phyloP scores from a whole-genome alignment of 176 grass and related monocot species.

The Oryza brachyantha region DNA sequence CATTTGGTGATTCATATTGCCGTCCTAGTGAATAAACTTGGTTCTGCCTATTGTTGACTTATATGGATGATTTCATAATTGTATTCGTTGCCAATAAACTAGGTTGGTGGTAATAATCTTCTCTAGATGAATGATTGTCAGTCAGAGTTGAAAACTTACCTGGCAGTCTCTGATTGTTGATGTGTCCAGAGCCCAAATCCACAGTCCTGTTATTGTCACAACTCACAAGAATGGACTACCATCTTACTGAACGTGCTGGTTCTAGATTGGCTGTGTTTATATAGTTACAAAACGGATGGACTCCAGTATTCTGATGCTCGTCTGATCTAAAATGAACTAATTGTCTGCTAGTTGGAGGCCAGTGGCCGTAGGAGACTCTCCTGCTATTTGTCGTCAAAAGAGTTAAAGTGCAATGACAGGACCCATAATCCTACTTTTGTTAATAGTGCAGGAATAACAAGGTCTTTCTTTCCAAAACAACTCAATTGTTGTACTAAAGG shows the following conservation, averaged over 20 bases:
- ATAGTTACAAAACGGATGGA: neutral
- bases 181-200: neutral
- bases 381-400: no score
- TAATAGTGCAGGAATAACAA: neutral
- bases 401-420: no score
- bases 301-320: neutral
- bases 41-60: neutral
- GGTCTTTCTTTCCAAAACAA: neutral
- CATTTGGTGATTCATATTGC: neutral
- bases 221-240: neutral
- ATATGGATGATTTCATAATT: neutral
- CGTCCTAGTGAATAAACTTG: neutral
- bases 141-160: neutral
- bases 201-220: neutral
- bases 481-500: neutral
- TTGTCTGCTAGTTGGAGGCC: constrained; percentile 1
- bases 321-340: neutral
- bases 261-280: neutral
- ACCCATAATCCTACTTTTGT: neutral
- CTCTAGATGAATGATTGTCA: neutral
- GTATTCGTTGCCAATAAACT: neutral
- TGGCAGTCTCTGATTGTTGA: neutral
- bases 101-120: neutral
- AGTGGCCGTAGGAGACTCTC: no score
- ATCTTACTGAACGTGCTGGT: neutral